Conservation (phyloP, 371 early-diverging fungal genomes). For the Haplosporangium sp. region DNA sequence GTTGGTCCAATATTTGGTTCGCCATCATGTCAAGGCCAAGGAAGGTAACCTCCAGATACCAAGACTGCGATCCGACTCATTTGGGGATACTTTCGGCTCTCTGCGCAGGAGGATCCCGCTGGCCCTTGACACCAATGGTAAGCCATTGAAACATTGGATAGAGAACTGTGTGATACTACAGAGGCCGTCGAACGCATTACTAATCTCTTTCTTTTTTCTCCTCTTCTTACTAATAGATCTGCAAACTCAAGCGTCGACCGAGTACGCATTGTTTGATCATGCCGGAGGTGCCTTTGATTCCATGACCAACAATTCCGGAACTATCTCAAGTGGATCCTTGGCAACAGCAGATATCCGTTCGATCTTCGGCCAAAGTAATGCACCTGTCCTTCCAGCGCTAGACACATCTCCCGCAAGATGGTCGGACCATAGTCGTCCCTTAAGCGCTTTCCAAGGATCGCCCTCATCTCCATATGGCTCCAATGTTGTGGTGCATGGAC, state of each 20-base stretch:
- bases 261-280: conserved; percentile 40
- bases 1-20: conserved; percentile 54
- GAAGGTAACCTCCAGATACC: conserved; percentile 24
- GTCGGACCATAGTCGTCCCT: conserved; percentile 41
- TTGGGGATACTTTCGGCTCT: conserved; percentile 25
- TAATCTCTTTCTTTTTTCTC: too few relatives aligned
- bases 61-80: conserved; percentile 34
- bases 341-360: conserved; percentile 29
- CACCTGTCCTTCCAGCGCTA: conserved; percentile 14
- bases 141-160: not conserved
- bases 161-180: not conserved
- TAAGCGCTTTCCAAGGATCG: conserved; percentile 22
- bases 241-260: conserved; percentile 14
- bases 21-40: conserved; percentile 53
- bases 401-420: conserved; percentile 34
- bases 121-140: conserved; percentile 17
- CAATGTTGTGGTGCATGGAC: conserved; percentile 1
- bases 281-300: conserved; percentile 22
- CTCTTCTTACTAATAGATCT: not conserved
- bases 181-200: too few relatives aligned
- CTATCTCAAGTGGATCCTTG: conserved; percentile 6
- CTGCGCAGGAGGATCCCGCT: conserved; percentile 23
- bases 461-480: not conserved
- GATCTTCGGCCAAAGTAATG: conserved; percentile 14
- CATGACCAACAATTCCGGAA: not conserved